phyloP scores from a whole-genome alignment of 768 basidiomycete genomes.

The Mycena floridula region DNA sequence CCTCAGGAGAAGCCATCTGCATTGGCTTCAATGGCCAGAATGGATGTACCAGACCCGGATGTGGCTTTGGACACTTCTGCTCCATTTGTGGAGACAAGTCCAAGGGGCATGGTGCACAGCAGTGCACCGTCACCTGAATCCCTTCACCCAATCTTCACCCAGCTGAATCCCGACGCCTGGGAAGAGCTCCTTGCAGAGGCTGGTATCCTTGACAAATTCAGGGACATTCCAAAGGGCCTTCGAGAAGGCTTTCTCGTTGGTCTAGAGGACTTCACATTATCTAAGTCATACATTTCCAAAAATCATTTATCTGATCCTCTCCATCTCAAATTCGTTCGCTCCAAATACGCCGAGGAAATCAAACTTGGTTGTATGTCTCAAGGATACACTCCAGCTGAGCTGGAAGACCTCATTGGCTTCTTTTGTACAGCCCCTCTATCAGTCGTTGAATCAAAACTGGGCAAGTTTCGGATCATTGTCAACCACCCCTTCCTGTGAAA shows the following conservation, averaged over 20 bases:
- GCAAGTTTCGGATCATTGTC: constrained; percentile 1
- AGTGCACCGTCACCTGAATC: not conserved
- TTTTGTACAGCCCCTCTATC: constrained; percentile 8
- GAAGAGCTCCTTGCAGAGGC: not conserved
- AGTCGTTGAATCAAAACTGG: constrained; percentile 1
- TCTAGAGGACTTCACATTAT: not conserved
- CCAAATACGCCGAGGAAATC: not conserved
- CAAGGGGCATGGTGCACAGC: not conserved
- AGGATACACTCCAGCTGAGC: not conserved
- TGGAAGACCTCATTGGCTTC: constrained; percentile 8
- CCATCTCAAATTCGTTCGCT: not conserved
- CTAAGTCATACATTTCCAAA: not conserved
- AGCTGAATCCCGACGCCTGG: not conserved
- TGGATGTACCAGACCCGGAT: not conserved
- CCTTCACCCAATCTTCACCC: not conserved
- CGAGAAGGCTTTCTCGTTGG: not conserved
- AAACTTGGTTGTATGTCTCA: not conserved
- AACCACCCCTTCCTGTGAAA: not conserved
- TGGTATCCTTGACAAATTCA: not conserved
- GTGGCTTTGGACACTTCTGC: not conserved
- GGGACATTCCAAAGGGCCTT: not conserved
- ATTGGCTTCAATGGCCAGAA: not conserved
- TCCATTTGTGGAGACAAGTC: not conserved
- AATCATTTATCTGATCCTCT: not conserved
- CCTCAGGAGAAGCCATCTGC: not conserved